phyloP scores from a whole-genome alignment of 768 basidiomycete species.

The Kondoa malvinella region DNA sequence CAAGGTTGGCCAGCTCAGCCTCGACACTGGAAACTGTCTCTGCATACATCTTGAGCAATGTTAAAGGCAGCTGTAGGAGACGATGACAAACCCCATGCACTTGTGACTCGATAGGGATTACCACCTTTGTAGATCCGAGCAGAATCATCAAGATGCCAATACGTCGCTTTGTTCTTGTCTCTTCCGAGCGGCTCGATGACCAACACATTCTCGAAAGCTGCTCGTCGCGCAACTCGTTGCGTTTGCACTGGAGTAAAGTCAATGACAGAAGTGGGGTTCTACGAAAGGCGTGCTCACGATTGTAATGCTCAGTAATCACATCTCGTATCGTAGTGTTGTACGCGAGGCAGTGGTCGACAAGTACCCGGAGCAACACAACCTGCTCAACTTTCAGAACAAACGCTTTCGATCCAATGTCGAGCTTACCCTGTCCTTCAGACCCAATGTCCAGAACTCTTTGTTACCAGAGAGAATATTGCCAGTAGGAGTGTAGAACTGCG shows the following conservation, averaged over 20 bases:
- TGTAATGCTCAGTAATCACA: background rate
- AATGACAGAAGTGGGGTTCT: too few species aligned
- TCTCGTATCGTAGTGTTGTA: background rate
- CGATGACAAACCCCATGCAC: background rate
- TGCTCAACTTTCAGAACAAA: background rate
- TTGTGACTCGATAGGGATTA: background rate
- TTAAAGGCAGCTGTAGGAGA: background rate
- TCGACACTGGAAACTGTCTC: background rate
- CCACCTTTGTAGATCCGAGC: conserved; percentile 1
- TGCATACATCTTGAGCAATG: background rate
- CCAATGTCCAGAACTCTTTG: background rate
- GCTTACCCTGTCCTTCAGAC: background rate
- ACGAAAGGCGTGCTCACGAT: background rate
- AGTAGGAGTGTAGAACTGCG: background rate
- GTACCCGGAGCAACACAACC: background rate
- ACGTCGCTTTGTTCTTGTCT: background rate
- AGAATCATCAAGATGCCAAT: conserved; percentile 3
- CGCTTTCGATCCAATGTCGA: background rate
- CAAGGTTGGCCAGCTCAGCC: background rate
- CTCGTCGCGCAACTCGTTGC: background rate
- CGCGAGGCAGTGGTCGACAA: background rate
- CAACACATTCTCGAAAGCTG: background rate
- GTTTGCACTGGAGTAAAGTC: too few species aligned
- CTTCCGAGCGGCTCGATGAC: background rate
- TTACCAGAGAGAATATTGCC: background rate